Base-by-base conservation (phyloP, 768 basidiomycete genomes). In the Podaxis sp. region DNA sequence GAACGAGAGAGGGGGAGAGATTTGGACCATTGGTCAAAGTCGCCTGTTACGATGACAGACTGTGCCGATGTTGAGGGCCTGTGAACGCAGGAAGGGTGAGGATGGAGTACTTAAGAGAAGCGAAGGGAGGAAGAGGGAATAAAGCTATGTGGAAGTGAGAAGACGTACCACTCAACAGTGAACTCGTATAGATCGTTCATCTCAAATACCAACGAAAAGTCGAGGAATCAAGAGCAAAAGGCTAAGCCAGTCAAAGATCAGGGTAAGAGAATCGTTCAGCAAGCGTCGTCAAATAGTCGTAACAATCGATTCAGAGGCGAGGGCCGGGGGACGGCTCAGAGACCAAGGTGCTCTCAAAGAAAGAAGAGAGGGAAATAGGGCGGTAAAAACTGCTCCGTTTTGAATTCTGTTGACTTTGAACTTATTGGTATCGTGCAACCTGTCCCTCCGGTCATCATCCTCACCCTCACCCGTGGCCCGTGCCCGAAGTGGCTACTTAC, bases 21-120 rank as follows among this genome's bases (percentile, higher is more conserved):
- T 57, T 49, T 43, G 37, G 54, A 54, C 51, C 63, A 40, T 59
- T 88, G 75, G 79, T 93, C 91, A 71, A 93, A 93, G 33, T 87
- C 82, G 40, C 91, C 91, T 22, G 89, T 91, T 61, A 88, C 83
- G 69, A 90, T 81, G 64, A 91, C 90, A 53, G 77, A 73, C 53
- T 69, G 76, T 46, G 88, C 81, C 54, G 80, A 79, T 33, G 77
- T 64, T 65, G 84, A 80, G 17, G 88, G 88, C 89, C 89, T 90
- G 64, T 60, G 59, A 61, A 54, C 55, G 61, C 61, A 15, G 54
- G 64, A 19, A 19, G 57, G 74, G 67, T 19, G 57, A 41, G 50
- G 57, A 43, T 46, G 63, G 63, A 29, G 57, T 24, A 49, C 19
- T 46, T 9, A 22, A 12, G 43, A 41, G 8, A 49, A 33, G 50